These are phyloP conservation scores for Keqinozyma sinolaborantium DNA, from an alignment of 1,139 yeast genomes.

Conservation along the genomic window DNA sequence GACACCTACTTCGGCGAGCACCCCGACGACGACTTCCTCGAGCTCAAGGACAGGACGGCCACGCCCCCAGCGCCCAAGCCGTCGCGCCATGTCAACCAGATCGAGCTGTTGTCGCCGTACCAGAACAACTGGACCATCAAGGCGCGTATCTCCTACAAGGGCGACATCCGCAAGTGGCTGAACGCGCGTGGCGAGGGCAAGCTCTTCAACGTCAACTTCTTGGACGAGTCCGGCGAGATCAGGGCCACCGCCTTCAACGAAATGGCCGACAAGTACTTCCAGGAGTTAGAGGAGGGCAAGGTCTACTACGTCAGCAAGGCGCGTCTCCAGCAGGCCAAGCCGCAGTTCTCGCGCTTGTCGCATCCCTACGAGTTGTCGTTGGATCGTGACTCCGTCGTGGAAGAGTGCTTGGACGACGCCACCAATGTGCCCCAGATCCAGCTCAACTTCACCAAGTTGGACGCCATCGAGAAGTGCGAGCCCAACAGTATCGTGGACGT, in stretches of 20 bases:
- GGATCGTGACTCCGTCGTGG: constrained; percentile 76
- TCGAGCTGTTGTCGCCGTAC: constrained; percentile 88
- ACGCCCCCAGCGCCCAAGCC: constrained; percentile 13
- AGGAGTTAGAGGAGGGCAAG: constrained; percentile 79
- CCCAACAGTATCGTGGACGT: constrained; percentile 78
- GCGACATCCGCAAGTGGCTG: constrained; percentile 86
- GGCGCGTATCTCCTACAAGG: constrained; percentile 85
- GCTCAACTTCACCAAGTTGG: constrained; percentile 72
- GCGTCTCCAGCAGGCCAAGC: constrained; percentile 77
- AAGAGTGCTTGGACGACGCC: constrained; percentile 60
- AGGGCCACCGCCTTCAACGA: constrained; percentile 94
- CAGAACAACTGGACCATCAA: constrained; percentile 89
- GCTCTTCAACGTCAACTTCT: constrained; percentile 78
- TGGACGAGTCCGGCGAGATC: constrained; percentile 95
- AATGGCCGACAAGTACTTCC: constrained; percentile 73
- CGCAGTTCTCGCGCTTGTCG: constrained; percentile 76
- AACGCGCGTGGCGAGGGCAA: constrained; percentile 88
- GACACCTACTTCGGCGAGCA: constrained; percentile 54
- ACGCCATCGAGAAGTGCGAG: constrained; percentile 63
- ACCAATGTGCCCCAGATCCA: constrained; percentile 72
- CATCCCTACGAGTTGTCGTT: constrained; percentile 87
- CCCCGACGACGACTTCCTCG: constrained; percentile 47
- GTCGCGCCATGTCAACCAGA: constrained; percentile 52
- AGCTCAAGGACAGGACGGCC: constrained; percentile 4
- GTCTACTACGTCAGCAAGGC: constrained; percentile 84